phyloP scores from a whole-genome alignment of 1,284 basidiomycete genomes.

The Leccinum pachyderme region DNA sequence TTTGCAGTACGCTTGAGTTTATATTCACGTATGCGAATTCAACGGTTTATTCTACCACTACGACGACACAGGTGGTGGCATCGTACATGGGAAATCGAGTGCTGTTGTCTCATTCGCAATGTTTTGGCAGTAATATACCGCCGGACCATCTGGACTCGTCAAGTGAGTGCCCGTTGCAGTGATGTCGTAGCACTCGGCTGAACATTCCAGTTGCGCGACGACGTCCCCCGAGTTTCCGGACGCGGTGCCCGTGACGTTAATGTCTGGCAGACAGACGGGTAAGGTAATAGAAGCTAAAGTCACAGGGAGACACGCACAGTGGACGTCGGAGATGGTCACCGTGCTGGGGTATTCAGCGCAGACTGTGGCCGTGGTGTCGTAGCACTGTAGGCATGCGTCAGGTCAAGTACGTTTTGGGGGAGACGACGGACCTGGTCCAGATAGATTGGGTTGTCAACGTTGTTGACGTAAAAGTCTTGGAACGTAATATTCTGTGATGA shows the following conservation, averaged over 20 bases:
- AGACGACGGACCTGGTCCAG: slow-evolving; percentile 13
- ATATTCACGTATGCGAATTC: too few species aligned
- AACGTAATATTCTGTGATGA: slow-evolving; percentile 39
- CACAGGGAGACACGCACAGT: slow-evolving; percentile 16
- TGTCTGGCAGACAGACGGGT: slow-evolving; percentile 9
- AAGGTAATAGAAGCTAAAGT: slow-evolving; percentile 1
- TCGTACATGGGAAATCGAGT: slow-evolving; percentile 94
- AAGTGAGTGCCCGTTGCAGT: slow-evolving; percentile 14
- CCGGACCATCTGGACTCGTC: slow-evolving; percentile 10
- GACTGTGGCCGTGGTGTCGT: slow-evolving; percentile 30
- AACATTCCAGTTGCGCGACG: slow-evolving; percentile 36
- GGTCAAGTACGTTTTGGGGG: neutral
- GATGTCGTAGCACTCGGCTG: slow-evolving; percentile 24
- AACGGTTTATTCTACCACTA: slow-evolving; percentile 31
- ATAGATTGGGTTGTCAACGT: slow-evolving; percentile 44
- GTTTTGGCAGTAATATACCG: slow-evolving; percentile 20
- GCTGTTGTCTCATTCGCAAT: slow-evolving; percentile 71
- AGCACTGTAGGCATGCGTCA: slow-evolving; percentile 35
- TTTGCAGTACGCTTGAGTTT: too few species aligned
- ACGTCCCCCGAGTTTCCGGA: slow-evolving; percentile 32
- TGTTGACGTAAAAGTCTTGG: slow-evolving; percentile 36
- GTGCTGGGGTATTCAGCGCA: slow-evolving; percentile 37
- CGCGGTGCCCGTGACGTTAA: slow-evolving; percentile 34
- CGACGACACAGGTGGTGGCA: slow-evolving; percentile 93
- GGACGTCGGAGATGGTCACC: slow-evolving; percentile 34